A percentile compares a stretch with the other conserved stretches of the same genome.
phyloP scores from a whole-genome alignment of 495 filamentous ascomycete species.

The Hypoxylon intermedium region DNA sequence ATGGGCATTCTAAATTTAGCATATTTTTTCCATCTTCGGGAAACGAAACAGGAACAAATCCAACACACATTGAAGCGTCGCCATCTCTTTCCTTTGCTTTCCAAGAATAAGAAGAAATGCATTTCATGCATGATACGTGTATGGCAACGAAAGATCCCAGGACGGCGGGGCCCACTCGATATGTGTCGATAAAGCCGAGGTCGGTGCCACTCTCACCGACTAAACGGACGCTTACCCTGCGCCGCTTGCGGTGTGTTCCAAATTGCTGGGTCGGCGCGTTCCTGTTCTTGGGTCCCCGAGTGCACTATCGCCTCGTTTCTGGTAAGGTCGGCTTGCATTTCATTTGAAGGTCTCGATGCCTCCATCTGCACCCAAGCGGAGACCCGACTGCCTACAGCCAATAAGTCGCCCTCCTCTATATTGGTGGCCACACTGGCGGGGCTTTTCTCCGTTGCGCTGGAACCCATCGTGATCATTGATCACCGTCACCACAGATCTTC shows the following conservation, averaged over 20 bases:
- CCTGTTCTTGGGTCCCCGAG: constrained; percentile 33
- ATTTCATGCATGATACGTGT: constrained; percentile 14
- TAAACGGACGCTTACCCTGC: constrained; percentile 13
- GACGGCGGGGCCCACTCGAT: neutral
- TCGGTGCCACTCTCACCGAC: constrained; percentile 32
- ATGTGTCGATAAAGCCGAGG: constrained; percentile 13
- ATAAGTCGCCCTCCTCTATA: constrained; percentile 28
- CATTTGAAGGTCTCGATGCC: constrained; percentile 34
- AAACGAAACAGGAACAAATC: too few relatives aligned
- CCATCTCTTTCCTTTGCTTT: too few relatives aligned
- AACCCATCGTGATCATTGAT: constrained; percentile 37
- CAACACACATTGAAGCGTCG: too few relatives aligned
- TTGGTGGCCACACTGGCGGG: constrained; percentile 31
- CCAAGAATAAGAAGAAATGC: neutral
- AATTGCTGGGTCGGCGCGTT: constrained; percentile 40
- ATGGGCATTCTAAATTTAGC: too few relatives aligned
- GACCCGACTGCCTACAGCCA: constrained; percentile 20
- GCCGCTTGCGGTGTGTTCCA: constrained; percentile 35
- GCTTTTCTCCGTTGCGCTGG: constrained; percentile 39
- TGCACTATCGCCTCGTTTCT: constrained; percentile 22
- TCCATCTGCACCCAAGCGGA: constrained; percentile 38
- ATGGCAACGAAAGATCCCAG: constrained; percentile 12
- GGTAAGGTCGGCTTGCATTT: constrained; percentile 35
- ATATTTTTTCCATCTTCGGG: too few relatives aligned
- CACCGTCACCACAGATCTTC: constrained; percentile 25